These are phyloP conservation scores for Moesziomyces antarcticus DNA, from an alignment of 1,284 basidiomycete genomes.

Conservation along the genomic window DNA sequence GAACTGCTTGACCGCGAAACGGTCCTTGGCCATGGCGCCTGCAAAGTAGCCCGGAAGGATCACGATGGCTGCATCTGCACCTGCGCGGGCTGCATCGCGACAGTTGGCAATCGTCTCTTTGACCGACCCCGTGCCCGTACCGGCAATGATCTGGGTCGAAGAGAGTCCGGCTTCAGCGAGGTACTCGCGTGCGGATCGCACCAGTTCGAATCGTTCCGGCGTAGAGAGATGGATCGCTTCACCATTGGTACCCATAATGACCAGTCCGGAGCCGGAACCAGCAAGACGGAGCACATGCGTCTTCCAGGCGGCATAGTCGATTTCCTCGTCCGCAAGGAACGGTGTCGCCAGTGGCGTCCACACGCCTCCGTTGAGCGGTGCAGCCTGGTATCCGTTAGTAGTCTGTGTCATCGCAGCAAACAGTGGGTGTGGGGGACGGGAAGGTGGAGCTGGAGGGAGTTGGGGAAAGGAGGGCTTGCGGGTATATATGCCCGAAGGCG, in stretches of 20 bases:
- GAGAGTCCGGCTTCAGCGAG: slow-evolving; percentile 76
- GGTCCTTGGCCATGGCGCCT: slow-evolving; percentile 74
- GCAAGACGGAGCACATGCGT: slow-evolving; percentile 79
- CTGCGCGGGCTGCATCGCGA: slow-evolving; percentile 79
- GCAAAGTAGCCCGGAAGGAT: slow-evolving; percentile 87
- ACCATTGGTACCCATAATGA: slow-evolving; percentile 85
- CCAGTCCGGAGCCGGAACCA: slow-evolving; percentile 78
- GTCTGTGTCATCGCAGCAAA: slow-evolving; percentile 25
- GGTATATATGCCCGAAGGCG: not conserved
- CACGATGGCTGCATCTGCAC: slow-evolving; percentile 85
- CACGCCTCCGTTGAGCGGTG: slow-evolving; percentile 73
- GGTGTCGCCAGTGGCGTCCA: slow-evolving; percentile 88
- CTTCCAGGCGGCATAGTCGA: slow-evolving; percentile 80
- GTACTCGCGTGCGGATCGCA: slow-evolving; percentile 77
- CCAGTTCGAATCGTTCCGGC: slow-evolving; percentile 77
- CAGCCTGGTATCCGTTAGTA: slow-evolving; percentile 20
- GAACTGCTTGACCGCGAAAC: slow-evolving; percentile 78
- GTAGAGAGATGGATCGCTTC: slow-evolving; percentile 81
- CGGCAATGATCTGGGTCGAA: slow-evolving; percentile 79
- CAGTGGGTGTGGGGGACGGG: not conserved
- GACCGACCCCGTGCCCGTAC: slow-evolving; percentile 83
- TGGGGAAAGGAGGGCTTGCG: too few species aligned
- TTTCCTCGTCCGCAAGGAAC: slow-evolving; percentile 81
- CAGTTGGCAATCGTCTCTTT: slow-evolving; percentile 81
- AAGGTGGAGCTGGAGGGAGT: not conserved